Conservation (phyloP, 2,329 filamentous ascomycete species). For the Penicillium sp. region DNA sequence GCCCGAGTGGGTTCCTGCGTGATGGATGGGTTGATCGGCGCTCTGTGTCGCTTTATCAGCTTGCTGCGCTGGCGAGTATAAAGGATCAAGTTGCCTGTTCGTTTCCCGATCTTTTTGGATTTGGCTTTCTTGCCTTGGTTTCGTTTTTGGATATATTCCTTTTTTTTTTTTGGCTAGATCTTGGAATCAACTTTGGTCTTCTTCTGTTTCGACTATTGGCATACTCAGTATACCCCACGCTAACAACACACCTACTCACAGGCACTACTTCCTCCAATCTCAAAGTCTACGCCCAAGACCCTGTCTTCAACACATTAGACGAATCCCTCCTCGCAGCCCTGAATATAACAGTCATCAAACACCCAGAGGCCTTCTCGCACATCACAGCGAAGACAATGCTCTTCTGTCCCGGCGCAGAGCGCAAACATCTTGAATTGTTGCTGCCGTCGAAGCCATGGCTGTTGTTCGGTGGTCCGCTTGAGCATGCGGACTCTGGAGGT, state of each 20-base stretch:
- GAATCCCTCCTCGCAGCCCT: constrained; percentile 37
- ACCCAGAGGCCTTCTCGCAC: constrained; percentile 55
- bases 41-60: constrained; percentile 42
- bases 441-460: constrained; percentile 53
- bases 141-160: background rate
- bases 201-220: background rate
- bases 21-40: constrained; percentile 46
- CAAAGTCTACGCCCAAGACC: constrained; percentile 51
- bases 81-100: constrained; percentile 29
- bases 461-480: constrained; percentile 56
- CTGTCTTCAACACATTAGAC: constrained; percentile 53
- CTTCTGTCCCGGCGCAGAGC: constrained; percentile 62
- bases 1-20: constrained; percentile 43
- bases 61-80: constrained; percentile 39
- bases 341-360: constrained; percentile 40
- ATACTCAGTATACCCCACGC: background rate
- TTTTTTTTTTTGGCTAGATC: too few species aligned
- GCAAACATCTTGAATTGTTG: constrained; percentile 51
- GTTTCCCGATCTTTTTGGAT: background rate
- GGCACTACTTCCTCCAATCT: constrained; percentile 24
- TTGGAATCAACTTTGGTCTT: background rate
- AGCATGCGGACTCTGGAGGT: constrained; percentile 30
- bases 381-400: constrained; percentile 55
- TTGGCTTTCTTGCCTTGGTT: background rate
- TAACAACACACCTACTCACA: background rate